Conservation (phyloP, 2,329 filamentous ascomycete genomes). For the Monosporascus sp. region DNA sequence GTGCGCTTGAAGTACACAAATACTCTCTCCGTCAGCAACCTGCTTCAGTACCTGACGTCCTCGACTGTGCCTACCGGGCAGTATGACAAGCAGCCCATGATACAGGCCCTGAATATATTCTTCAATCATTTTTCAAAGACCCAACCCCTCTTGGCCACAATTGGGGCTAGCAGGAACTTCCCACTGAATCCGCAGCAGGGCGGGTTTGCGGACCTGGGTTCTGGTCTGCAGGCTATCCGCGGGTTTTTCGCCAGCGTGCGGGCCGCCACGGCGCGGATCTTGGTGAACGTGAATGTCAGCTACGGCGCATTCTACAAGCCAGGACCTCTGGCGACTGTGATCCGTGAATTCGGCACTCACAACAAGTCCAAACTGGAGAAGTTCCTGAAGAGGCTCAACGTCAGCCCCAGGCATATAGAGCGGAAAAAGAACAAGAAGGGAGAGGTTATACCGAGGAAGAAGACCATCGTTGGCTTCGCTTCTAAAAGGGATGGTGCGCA, state of each 20-base stretch:
- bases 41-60: slow-evolving; percentile 23
- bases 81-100: slow-evolving; percentile 18
- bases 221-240: slow-evolving; percentile 23
- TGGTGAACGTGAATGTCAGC: slow-evolving; percentile 32
- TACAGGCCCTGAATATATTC: slow-evolving; percentile 19
- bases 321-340: slow-evolving; percentile 16
- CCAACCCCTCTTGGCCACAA: slow-evolving; percentile 13
- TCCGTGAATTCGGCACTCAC: slow-evolving; percentile 2
- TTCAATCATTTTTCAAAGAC: slow-evolving; percentile 29
- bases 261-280: slow-evolving; percentile 26
- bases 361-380: slow-evolving; percentile 17
- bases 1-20: slow-evolving; percentile 20
- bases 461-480: slow-evolving; percentile 32
- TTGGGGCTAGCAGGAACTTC: slow-evolving; percentile 28
- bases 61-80: slow-evolving; percentile 13
- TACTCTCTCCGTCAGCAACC: slow-evolving; percentile 14
- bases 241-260: slow-evolving; percentile 31
- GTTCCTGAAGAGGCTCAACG: slow-evolving; percentile 33
- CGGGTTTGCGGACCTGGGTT: slow-evolving; percentile 16
- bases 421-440: slow-evolving; percentile 25
- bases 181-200: slow-evolving; percentile 1
- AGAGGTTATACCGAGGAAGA: slow-evolving; percentile 30
- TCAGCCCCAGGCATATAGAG: slow-evolving; percentile 34
- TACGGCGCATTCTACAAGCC: slow-evolving; percentile 29
- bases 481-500: slow-evolving; percentile 27